Percentiles rank a stretch among this genome's conserved stretches.
Evolutionary conservation across 2,329 filamentous ascomycete genomes (phyloP).

Genomic region (Karstenula rhodostoma): DNA sequence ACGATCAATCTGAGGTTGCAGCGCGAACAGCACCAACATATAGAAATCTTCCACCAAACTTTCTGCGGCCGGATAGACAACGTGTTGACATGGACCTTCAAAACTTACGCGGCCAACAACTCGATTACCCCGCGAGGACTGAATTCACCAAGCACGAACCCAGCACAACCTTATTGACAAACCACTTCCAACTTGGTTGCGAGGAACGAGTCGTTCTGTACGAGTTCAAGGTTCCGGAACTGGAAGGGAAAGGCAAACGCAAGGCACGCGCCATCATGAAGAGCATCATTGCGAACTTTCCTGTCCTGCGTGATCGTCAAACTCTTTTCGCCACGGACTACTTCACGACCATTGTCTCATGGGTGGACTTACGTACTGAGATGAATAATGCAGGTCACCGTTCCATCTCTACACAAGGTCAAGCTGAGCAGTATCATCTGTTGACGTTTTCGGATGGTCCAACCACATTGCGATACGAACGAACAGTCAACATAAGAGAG

Average conservation of each 20-base stretch:
- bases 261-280: neutral
- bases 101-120: neutral
- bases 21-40: neutral
- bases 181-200: neutral
- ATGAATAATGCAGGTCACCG: neutral
- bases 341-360: slow-evolving; percentile 2
- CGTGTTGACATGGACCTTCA: neutral
- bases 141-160: neutral
- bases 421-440: neutral
- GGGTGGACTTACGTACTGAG: neutral
- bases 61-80: neutral
- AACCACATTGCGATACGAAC: neutral
- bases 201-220: neutral
- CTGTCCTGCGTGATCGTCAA: neutral
- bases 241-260: neutral
- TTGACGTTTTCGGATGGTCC: neutral
- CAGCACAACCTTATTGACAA: neutral
- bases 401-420: neutral
- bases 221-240: neutral
- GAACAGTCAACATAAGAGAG: neutral
- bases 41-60: neutral
- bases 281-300: neutral
- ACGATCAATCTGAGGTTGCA: neutral
- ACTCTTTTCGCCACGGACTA: slow-evolving; percentile 7
- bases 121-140: neutral